Conservation (phyloP, 371 early-diverging fungal genomes). For the Rhizopus sp. region DNA sequence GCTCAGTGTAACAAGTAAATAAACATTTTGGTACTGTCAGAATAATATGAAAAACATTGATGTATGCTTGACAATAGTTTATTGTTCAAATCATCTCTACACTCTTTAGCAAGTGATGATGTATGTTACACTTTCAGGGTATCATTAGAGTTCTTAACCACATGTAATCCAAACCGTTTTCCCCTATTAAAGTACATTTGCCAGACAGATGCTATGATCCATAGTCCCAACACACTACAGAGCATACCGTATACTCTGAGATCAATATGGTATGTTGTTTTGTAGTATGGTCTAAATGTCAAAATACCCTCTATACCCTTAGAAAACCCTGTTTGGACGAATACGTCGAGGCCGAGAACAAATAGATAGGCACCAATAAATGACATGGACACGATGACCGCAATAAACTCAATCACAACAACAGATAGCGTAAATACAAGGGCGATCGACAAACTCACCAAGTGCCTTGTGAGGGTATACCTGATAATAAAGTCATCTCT, state of each 20-base stretch:
- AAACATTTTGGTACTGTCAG: too few species aligned
- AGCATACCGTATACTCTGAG: conserved; percentile 30
- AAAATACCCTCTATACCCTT: conserved; percentile 13
- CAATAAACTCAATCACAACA: conserved; percentile 20
- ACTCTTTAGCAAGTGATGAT: too few species aligned
- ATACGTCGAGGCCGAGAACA: conserved; percentile 30
- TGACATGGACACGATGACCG: conserved; percentile 27
- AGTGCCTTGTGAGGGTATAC: not conserved
- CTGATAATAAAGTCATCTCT: conserved; percentile 29
- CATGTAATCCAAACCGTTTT: conserved; percentile 31
- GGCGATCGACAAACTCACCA: not conserved
- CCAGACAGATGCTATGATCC: conserved; percentile 14
- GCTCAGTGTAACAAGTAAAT: too few species aligned
- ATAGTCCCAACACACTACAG: conserved; percentile 23
- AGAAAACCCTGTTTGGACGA: conserved; percentile 22
- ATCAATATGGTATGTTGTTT: conserved; percentile 12
- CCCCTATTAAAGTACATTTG: conserved; percentile 27
- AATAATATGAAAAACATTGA: too few species aligned
- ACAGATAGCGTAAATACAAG: not conserved
- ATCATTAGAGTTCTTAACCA: conserved; percentile 17
- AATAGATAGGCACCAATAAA: conserved; percentile 36
- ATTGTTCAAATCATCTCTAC: too few species aligned
- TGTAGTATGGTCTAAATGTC: not conserved
- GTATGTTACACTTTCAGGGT: conserved; percentile 4
- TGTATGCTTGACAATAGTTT: too few species aligned